Conservation (phyloP, 2,329 filamentous ascomycete species). For the Didymosphaeria variabile region DNA sequence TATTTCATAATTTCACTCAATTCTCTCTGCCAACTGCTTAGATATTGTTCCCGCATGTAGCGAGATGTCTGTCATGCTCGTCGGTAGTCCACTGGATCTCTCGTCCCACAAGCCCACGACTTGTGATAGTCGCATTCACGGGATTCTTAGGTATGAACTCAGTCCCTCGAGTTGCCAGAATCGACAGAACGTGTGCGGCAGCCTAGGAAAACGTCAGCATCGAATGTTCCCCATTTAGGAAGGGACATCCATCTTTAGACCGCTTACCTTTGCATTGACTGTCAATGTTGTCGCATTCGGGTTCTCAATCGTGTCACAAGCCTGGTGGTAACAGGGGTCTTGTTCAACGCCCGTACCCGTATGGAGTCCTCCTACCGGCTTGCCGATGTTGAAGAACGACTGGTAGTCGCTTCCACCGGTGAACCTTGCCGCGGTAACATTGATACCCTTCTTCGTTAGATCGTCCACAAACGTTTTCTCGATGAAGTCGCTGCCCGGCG, state of each 20-base stretch:
- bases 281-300: slow-evolving; percentile 48
- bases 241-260: not conserved
- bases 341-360: slow-evolving; percentile 52
- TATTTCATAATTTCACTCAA: not conserved
- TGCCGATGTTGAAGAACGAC: slow-evolving; percentile 52
- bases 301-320: slow-evolving; percentile 51
- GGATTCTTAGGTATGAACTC: slow-evolving; percentile 48
- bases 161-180: slow-evolving; percentile 41
- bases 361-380: slow-evolving; percentile 51
- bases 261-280: slow-evolving; percentile 49
- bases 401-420: slow-evolving; percentile 53
- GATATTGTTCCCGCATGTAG: slow-evolving; percentile 43
- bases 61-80: slow-evolving; percentile 41
- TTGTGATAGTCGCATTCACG: slow-evolving; percentile 41
- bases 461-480: slow-evolving; percentile 50
- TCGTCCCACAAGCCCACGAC: slow-evolving; percentile 37
- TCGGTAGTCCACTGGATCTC: slow-evolving; percentile 42
- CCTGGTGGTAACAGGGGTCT: slow-evolving; percentile 52
- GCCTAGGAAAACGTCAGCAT: slow-evolving; percentile 30
- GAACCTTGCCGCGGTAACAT: slow-evolving; percentile 49
- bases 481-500: slow-evolving; percentile 45
- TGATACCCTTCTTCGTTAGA: slow-evolving; percentile 45
- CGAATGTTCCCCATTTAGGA: not conserved
- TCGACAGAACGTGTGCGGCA: slow-evolving; percentile 46
- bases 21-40: slow-evolving; percentile 19